Conservation (phyloP, 306 rosid genomes). For the Malus domestica region DNA sequence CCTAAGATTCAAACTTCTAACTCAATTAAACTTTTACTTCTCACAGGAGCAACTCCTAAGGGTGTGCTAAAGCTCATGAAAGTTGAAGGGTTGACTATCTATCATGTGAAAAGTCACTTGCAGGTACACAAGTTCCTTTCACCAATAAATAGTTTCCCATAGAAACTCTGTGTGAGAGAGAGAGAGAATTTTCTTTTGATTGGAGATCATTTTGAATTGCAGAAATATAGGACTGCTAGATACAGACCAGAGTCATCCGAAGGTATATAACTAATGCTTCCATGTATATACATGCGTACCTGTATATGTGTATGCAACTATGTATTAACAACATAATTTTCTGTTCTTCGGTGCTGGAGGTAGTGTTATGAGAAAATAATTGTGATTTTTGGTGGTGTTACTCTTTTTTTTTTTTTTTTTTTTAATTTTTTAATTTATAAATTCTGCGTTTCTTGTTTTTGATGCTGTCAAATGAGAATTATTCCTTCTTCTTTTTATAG, state of each 20-base stretch:
- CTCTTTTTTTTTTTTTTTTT: neutral
- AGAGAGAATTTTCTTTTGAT: slow-evolving; percentile 21
- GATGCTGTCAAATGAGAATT: neutral
- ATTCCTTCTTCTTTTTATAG: neutral
- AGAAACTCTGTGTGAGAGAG: neutral
- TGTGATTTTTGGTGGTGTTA: neutral
- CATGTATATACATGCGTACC: slow-evolving; percentile 3
- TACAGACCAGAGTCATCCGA: slow-evolving; percentile 88
- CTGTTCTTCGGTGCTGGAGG: neutral
- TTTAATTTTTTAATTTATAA: too few relatives aligned
- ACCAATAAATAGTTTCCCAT: slow-evolving; percentile 14
- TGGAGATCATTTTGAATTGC: slow-evolving; percentile 37
- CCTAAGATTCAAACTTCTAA: slow-evolving; percentile 22
- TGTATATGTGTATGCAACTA: neutral
- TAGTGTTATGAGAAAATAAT: neutral
- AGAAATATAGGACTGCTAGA: slow-evolving; percentile 99
- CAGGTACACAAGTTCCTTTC: slow-evolving; percentile 45
- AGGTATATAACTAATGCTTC: slow-evolving; percentile 51
- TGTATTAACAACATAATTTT: neutral
- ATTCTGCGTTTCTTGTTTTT: neutral
- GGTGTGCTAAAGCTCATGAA: slow-evolving; percentile 95
- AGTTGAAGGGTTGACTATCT: slow-evolving; percentile 90
- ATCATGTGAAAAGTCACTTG: slow-evolving; percentile 98
- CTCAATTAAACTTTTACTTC: slow-evolving; percentile 15
- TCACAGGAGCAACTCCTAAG: slow-evolving; percentile 94